Percentiles rank a stretch among this genome's conserved stretches.
Evolutionary conservation across 257 asterid genomes (phyloP).

Genomic region (Solanum sparsipilum): DNA sequence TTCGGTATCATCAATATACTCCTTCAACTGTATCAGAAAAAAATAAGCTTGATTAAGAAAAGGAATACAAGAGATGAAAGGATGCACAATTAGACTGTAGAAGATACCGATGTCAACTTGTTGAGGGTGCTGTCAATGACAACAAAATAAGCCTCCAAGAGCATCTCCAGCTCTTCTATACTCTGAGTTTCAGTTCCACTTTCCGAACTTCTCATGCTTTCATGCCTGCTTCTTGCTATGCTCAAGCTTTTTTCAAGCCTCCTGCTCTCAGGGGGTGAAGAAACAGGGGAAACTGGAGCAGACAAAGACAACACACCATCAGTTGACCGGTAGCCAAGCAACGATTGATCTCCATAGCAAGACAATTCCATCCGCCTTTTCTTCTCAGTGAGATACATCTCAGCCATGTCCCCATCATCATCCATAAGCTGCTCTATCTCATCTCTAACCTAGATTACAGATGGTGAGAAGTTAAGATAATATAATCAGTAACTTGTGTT

Average conservation of each 20-base stretch:
- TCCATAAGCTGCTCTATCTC: slow-evolving; percentile 99
- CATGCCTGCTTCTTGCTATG: slow-evolving; percentile 93
- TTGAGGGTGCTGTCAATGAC: slow-evolving; percentile 96
- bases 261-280: slow-evolving; percentile 84
- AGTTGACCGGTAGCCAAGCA: slow-evolving; percentile 59
- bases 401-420: slow-evolving; percentile 99
- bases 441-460: slow-evolving; percentile 79
- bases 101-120: slow-evolving; percentile 89
- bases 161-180: slow-evolving; percentile 96
- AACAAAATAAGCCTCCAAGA: slow-evolving; percentile 97
- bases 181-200: slow-evolving; percentile 36
- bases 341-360: slow-evolving; percentile 72
- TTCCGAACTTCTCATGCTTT: slow-evolving; percentile 82
- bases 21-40: slow-evolving; percentile 67
- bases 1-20: slow-evolving; percentile 93
- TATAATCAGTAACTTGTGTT: slow-evolving; percentile 9
- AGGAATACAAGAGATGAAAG: background rate
- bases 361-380: slow-evolving; percentile 72
- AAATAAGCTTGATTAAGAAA: background rate
- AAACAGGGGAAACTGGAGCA: slow-evolving; percentile 95
- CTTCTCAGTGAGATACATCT: slow-evolving; percentile 97
- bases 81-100: background rate
- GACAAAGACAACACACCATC: slow-evolving; percentile 63
- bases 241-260: slow-evolving; percentile 87
- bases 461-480: background rate